These are phyloP conservation scores for Suillus placidus DNA, from an alignment of 768 basidiomycete species.

Conservation along the genomic window DNA sequence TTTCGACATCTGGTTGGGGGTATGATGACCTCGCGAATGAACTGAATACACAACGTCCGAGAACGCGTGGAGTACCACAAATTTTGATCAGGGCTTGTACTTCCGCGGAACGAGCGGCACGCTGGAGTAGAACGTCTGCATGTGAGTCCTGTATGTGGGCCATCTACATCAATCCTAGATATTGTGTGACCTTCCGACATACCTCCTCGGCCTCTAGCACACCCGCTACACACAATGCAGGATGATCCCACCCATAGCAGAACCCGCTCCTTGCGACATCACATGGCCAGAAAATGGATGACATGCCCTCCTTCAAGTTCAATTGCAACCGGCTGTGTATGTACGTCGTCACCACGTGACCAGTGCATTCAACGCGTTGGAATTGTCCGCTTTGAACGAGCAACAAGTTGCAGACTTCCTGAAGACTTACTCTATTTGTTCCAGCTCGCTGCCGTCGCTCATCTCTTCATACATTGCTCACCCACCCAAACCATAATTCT, in stretches of 20 bases:
- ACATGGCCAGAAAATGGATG: conserved; percentile 60
- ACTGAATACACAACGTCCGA: conserved; percentile 27
- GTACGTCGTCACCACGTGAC: background rate
- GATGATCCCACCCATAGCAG: conserved; percentile 60
- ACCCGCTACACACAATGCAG: conserved; percentile 54
- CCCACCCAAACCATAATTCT: background rate
- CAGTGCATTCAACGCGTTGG: conserved; percentile 2
- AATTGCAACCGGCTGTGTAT: background rate
- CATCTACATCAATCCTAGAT: conserved; percentile 2
- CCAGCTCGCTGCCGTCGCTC: background rate
- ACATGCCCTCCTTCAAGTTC: conserved; percentile 20
- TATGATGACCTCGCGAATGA: conserved; percentile 12
- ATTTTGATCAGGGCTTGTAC: conserved; percentile 16
- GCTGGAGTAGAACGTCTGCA: conserved; percentile 17
- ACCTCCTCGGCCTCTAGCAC: conserved; percentile 43
- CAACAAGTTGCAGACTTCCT: background rate
- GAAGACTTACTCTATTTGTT: background rate
- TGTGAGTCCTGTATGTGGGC: conserved; percentile 20
- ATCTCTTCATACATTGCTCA: background rate
- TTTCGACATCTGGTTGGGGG: conserved; percentile 35
- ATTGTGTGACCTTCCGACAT: conserved; percentile 14
- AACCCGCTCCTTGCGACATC: conserved; percentile 50
- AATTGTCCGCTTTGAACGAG: background rate
- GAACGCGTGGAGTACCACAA: conserved; percentile 32
- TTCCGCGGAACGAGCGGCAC: conserved; percentile 22